Evolutionary conservation across 352 stramenopile species (phyloP), one percentile per base, ranked within the genome.

Genomic region (Globisporangium canariense): DNA sequence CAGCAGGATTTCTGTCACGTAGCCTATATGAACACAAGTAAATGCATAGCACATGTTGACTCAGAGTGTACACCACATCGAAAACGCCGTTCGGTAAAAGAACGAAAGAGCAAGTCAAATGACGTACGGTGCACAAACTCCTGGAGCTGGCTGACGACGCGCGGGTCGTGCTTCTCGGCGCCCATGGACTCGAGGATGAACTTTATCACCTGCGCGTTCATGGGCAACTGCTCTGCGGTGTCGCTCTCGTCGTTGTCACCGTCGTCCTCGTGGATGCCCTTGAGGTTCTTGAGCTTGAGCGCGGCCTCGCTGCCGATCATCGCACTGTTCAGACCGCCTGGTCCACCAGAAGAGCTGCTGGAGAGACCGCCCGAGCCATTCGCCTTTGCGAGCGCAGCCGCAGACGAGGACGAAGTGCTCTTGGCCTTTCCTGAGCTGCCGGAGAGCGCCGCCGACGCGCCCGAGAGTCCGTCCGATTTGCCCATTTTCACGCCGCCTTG

Each of bases 71-170:
- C 38, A 45, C 18, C 6, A 7, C 14, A 45, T 45, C 11, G 18
- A 45, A 13, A 45, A 41, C 36, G 11, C 9, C 41, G 20, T 28
- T 25, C 3, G 14, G 25, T 1, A 28, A 28, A 28, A 32, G 6
- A 57, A 55, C 38, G 28, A 25, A 55, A 55, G 36, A 41, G 9
- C 32, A 18, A n/a, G 14, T 1, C 32, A 61, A 11, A 4, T 18
- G 0, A 71, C 81, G 45, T 71, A 95, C 86, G 84, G 64, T 95
- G 86, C 22, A 91, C 75, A 60, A 94, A 93, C 68, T 95, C 87
- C 53, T 90, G 83, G 30, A 95, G 75, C 70, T 95, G 86, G 60
- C 70, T 72, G 34, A 93, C 80, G 67, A 95, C 86, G 60, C 85
- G 80, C 57, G 81, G 81, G 70, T 95, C 86, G 62, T 85, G 83